These are phyloP conservation scores for Ajuga reptans DNA, from an alignment of 305 asterid genomes.

Conservation along the genomic window DNA sequence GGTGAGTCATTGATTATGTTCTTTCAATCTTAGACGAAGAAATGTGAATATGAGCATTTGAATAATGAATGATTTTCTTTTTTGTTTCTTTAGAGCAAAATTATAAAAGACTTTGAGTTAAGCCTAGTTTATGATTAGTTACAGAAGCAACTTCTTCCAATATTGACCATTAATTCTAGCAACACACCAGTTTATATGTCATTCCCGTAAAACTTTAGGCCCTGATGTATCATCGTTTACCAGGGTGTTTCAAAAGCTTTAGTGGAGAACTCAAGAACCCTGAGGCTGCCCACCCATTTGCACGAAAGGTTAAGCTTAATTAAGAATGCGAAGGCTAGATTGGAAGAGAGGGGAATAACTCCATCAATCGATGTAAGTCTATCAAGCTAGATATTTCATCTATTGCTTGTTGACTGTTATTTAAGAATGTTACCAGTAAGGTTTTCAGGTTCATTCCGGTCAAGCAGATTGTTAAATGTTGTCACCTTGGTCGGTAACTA, in stretches of 20 bases:
- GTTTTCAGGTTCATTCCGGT: background rate
- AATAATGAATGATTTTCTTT: too few relatives aligned
- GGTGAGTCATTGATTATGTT: conserved; percentile 32
- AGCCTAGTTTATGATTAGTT: background rate
- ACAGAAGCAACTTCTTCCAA: background rate
- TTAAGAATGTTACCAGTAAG: background rate
- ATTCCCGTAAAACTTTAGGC: background rate
- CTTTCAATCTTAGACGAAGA: background rate
- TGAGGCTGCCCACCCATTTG: conserved; percentile 76
- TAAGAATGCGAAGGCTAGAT: conserved; percentile 71
- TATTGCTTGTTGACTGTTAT: too few relatives aligned
- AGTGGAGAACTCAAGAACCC: conserved; percentile 74
- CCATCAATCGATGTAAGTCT: conserved; percentile 76
- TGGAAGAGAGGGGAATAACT: conserved; percentile 69
- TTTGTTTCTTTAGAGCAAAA: too few relatives aligned
- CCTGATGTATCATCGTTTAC: conserved; percentile 1
- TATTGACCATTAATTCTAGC: background rate
- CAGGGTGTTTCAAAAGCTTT: conserved; percentile 93
- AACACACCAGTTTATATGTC: background rate
- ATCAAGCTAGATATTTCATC: background rate
- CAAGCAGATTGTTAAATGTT: background rate
- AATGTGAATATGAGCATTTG: background rate
- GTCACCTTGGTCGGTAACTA: background rate
- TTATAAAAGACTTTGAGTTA: background rate
- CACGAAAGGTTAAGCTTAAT: conserved; percentile 76